Base-by-base conservation (phyloP, 164 flowering plant genomes). In the Vitis amurensis region DNA sequence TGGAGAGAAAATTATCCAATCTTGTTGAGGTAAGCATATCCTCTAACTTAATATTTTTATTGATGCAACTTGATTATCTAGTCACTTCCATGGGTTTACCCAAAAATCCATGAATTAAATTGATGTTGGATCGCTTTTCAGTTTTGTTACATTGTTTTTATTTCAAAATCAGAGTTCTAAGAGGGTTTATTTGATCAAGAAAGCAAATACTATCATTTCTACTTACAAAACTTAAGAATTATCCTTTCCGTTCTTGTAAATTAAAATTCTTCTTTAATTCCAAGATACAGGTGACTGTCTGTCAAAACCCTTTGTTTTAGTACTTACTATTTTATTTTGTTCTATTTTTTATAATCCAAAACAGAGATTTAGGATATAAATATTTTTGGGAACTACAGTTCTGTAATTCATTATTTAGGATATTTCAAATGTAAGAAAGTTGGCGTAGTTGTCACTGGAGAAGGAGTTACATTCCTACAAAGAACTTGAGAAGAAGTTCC, bases 21-120 rank as follows among this genome's bases (percentile, higher is more conserved):
- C 73, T 71, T 66, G 63, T 73, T 48, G 92, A 87, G 97, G 98
- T 92, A 82, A 67, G 78, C 53, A 59, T 61, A 30, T 12, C 29
- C 17, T 29, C 23, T 23, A 27, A 37, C 59, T 53, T 58, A 37
- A 52, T 29, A 48, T 56, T 56, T 16, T 11, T 14, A 49, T 16
- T 5, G 11, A 49, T 12, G 27, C 64, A 19, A 9, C 14, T 4
- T 53, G 48, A 55, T 55, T 10, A 11, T 66, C 60, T 53, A 30
- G 59, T 49, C 27, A 23, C 67, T 19, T 64, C 14, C 55, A 64
- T 9, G 50, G 29, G 4, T 29, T 37, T 37, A 37, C 27, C 27
- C 27, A 37, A 37, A 2, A 37, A 37, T 59, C 9, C 10, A 59
- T 59, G 12, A 59, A 13, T 59, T 11, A 11, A 59, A 59, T 59